A percentile compares a stretch with the other conserved stretches of the same genome.
phyloP scores from a whole-genome alignment of 2,329 filamentous ascomycete species.

The Blastomyces percursus region DNA sequence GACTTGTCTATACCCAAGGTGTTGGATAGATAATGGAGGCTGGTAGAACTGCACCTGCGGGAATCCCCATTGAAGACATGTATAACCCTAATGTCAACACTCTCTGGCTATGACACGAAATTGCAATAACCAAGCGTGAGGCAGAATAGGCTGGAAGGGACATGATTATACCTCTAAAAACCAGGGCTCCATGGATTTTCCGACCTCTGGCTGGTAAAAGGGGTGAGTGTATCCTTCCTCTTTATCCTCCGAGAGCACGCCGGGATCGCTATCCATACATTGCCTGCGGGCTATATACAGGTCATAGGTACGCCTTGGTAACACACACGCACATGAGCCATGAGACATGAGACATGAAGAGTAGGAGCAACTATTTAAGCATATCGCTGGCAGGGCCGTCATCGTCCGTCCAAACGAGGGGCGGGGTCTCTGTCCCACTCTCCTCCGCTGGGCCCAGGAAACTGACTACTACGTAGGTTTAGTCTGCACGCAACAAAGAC shows the following conservation, averaged over 20 bases:
- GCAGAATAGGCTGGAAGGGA: too few species aligned
- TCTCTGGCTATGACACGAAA: too few species aligned
- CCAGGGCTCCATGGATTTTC: too few species aligned
- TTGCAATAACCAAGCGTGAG: too few species aligned
- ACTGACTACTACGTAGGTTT: not conserved
- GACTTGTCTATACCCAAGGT: too few species aligned
- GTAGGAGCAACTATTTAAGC: not conserved
- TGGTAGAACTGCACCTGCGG: too few species aligned
- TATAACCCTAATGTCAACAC: too few species aligned
- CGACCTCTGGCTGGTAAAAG: too few species aligned
- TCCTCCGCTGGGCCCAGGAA: not conserved
- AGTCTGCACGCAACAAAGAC: not conserved
- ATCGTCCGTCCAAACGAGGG: not conserved
- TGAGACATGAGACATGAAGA: not conserved
- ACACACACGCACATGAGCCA: not conserved
- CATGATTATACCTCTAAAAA: too few species aligned
- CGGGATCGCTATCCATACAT: not conserved
- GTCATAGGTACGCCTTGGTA: not conserved
- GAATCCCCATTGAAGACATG: too few species aligned
- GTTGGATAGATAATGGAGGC: too few species aligned
- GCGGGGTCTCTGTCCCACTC: not conserved
- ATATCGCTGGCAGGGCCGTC: not conserved
- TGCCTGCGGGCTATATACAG: too few species aligned
- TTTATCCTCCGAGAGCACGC: not conserved
- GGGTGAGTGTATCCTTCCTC: not conserved